Base-by-base conservation (phyloP, 495 filamentous ascomycete species). In the Neurospora terricola region DNA sequence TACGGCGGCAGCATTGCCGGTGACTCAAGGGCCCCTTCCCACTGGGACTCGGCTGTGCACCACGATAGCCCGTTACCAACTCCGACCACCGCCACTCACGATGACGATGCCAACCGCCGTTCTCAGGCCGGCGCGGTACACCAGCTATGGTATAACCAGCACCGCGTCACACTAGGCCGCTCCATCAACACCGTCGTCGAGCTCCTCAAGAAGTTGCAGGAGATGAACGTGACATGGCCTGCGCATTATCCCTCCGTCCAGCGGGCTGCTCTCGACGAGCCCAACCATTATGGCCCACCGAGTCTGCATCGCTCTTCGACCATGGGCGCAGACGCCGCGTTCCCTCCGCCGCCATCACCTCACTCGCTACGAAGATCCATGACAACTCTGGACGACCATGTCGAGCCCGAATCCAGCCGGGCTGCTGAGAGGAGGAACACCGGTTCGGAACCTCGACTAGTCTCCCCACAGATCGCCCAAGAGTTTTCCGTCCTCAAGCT, bases 401-500 rank as follows among this genome's bases (percentile, higher is more conserved):
- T 86, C 54, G 79, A 85, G 82, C 88, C 86, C 40, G 94, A 96
- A 80, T 93, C 91, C 12, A 97, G 93, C 82, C 86, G 86, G 48
- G 78, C 86, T 69, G 90, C 89, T 21, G 88, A 90, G 74, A 84
- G 85, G 70, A 87, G 88, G 59, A 62, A 62, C 54, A 80, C 83
- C 14, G 76, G 81, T 11, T 75, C 86, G 34, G 92, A 93, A 69
- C 88, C 90, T 3, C 85, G 96, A 71, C 85, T 99, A 70, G 91
- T 98, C 76, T 94, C 93, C 18, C 94, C 94, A 27, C 92, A 98
- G 82, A 94, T 98, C 72, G 93, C 94, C 5, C 93, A 97, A 71
- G 93, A 99, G 74, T 99, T 98, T 76, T 97, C 94, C 0, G 91
- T 99, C 45, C 82, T 99, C 72, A 99, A 98, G 82, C 82, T 99